These are phyloP conservation scores for Linnemannia hyalina DNA, from an alignment of 192 early-diverging fungal species.

Conservation along the genomic window DNA sequence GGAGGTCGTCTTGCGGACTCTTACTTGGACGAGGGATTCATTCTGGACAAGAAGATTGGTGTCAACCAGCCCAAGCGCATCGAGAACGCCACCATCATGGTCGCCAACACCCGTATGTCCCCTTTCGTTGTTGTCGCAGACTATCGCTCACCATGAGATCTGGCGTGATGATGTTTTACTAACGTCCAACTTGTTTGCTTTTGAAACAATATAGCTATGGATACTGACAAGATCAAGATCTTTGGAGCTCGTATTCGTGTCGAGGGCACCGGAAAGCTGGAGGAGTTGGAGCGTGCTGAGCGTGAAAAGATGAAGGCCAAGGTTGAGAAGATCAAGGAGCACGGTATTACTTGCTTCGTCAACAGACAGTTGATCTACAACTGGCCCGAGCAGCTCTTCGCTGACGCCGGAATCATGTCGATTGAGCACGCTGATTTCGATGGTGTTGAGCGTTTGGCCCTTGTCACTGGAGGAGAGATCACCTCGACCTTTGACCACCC, in stretches of 20 bases:
- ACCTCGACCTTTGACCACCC: slow-evolving; percentile 98
- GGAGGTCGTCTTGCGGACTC: slow-evolving; percentile 95
- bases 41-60: slow-evolving; percentile 97
- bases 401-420: slow-evolving; percentile 92
- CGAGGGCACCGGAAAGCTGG: slow-evolving; percentile 94
- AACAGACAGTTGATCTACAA: slow-evolving; percentile 99
- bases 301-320: slow-evolving; percentile 97
- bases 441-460: slow-evolving; percentile 93
- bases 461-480: slow-evolving; percentile 98
- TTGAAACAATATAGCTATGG: slow-evolving; percentile 80
- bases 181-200: not conserved
- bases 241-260: slow-evolving; percentile 97
- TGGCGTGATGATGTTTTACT: too few relatives aligned
- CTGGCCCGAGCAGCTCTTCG: slow-evolving; percentile 98
- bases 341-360: slow-evolving; percentile 98
- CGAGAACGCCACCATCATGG: slow-evolving; percentile 93
- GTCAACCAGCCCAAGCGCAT: slow-evolving; percentile 96
- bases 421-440: slow-evolving; percentile 99
- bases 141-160: too few relatives aligned
- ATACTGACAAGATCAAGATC: slow-evolving; percentile 99
- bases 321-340: slow-evolving; percentile 96
- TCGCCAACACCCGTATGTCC: slow-evolving; percentile 93
- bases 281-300: slow-evolving; percentile 97
- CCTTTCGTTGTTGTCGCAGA: too few relatives aligned
- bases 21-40: slow-evolving; percentile 96